These are phyloP conservation scores for Podila epigama DNA, from an alignment of 192 early-diverging fungal genomes.

Conservation along the genomic window DNA sequence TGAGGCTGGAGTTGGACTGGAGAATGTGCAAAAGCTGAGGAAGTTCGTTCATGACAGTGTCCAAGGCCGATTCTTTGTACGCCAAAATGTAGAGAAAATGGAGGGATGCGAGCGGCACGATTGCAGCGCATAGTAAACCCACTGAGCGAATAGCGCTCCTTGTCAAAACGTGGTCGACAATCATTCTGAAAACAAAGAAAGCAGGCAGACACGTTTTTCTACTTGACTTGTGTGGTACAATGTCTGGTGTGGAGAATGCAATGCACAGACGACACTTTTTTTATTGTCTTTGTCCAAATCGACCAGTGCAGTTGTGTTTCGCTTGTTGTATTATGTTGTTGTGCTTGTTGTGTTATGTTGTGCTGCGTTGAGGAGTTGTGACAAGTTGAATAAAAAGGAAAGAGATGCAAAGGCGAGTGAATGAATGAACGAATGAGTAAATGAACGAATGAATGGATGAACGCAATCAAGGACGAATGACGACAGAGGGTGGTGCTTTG, in stretches of 20 bases:
- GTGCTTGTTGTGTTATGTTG: background rate
- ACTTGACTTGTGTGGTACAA: background rate
- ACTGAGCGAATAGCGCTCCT: conserved; percentile 29
- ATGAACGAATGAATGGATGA: background rate
- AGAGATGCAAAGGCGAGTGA: background rate
- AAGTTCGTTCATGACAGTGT: conserved; percentile 12
- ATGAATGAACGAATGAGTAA: too few species aligned
- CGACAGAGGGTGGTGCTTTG: too few species aligned
- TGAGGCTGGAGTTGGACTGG: conserved; percentile 1
- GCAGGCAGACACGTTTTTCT: background rate
- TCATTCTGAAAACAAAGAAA: conserved; percentile 3
- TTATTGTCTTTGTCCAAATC: too few species aligned
- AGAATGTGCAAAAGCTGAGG: conserved; percentile 16
- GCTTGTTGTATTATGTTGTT: background rate
- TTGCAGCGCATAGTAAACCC: conserved; percentile 2
- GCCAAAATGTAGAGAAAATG: conserved; percentile 36
- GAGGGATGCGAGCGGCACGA: conserved; percentile 25
- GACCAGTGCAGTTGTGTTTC: too few species aligned
- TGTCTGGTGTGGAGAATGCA: too few species aligned
- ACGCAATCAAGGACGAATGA: background rate
- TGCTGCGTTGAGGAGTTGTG: background rate
- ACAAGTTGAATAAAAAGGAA: background rate
- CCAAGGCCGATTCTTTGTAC: conserved; percentile 33
- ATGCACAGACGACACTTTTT: too few species aligned
- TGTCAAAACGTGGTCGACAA: conserved; percentile 27